phyloP scores from a whole-genome alignment of 108 stramenopile genomes.

The Craspedostauros australis region DNA sequence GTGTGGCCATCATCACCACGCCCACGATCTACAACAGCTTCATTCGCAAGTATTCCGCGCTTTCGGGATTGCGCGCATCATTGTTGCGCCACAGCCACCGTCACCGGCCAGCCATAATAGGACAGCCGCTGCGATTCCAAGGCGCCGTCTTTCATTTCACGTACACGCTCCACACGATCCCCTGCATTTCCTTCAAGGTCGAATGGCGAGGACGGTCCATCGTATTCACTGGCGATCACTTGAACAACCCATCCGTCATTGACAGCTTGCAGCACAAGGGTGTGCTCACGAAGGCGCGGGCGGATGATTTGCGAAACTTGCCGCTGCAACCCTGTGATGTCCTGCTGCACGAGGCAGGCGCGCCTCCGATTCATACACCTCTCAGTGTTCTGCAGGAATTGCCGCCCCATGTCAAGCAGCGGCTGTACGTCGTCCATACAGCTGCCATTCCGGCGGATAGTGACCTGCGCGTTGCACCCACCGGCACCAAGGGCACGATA shows the following conservation, averaged over 20 bases:
- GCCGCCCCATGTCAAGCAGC: slow-evolving; percentile 65
- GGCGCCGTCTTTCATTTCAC: slow-evolving; percentile 88
- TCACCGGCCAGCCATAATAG: slow-evolving; percentile 84
- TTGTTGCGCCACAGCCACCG: slow-evolving; percentile 79
- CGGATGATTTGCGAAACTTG: slow-evolving; percentile 72
- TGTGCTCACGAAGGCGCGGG: slow-evolving; percentile 65
- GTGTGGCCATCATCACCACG: slow-evolving; percentile 86
- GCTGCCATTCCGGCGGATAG: slow-evolving; percentile 63
- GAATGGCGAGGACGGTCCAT: slow-evolving; percentile 87
- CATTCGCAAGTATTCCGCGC: slow-evolving; percentile 90
- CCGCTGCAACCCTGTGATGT: slow-evolving; percentile 84
- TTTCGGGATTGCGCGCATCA: slow-evolving; percentile 75
- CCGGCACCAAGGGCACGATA: slow-evolving; percentile 85
- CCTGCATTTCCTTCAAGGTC: slow-evolving; percentile 88
- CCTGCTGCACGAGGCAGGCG: slow-evolving; percentile 89
- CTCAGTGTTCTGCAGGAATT: slow-evolving; percentile 69
- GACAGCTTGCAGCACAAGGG: slow-evolving; percentile 65
- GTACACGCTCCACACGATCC: slow-evolving; percentile 88
- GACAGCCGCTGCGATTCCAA: slow-evolving; percentile 78
- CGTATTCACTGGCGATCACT: slow-evolving; percentile 90
- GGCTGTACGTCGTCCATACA: slow-evolving; percentile 93
- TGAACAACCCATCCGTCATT: slow-evolving; percentile 79
- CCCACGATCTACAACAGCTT: slow-evolving; percentile 93
- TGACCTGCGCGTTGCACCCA: slow-evolving; percentile 75
- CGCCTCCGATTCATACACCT: slow-evolving; percentile 92